A percentile compares a stretch with the other conserved stretches of the same genome.
Conservation (phyloP, 2,329 filamentous ascomycete species). For the Colletotrichum cordylinicola region DNA sequence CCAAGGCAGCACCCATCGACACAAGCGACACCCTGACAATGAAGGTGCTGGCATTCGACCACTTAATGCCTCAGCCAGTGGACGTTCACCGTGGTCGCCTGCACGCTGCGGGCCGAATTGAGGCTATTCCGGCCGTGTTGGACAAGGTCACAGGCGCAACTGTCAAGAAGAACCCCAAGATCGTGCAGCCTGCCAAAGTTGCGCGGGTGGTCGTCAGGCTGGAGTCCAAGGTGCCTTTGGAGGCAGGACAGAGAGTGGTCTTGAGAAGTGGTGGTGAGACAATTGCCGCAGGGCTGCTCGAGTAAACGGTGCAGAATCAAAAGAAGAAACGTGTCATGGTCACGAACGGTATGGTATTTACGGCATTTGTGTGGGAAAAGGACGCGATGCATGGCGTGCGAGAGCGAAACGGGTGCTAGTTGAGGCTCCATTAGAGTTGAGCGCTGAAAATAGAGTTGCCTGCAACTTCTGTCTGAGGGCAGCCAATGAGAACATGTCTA, state of each 20-base stretch:
- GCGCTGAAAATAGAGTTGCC: conserved; percentile 14
- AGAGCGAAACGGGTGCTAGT: neutral
- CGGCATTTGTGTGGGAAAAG: neutral
- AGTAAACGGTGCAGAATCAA: conserved; percentile 48
- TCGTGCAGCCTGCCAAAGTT: conserved; percentile 80
- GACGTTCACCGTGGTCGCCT: conserved; percentile 88
- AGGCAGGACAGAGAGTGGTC: conserved; percentile 81
- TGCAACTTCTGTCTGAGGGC: neutral
- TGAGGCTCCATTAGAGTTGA: conserved; percentile 15
- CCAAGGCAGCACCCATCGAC: conserved; percentile 68
- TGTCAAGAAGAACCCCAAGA: conserved; percentile 82
- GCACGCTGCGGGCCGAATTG: conserved; percentile 78
- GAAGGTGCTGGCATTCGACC: conserved; percentile 89
- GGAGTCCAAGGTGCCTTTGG: conserved; percentile 76
- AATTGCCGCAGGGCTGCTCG: conserved; percentile 85
- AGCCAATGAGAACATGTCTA: neutral
- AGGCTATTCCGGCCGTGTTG: conserved; percentile 72
- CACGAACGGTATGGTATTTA: neutral
- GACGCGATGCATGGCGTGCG: neutral
- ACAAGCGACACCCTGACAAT: conserved; percentile 78
- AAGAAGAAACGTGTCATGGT: neutral
- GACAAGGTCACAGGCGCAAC: conserved; percentile 81
- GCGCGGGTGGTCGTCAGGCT: conserved; percentile 80
- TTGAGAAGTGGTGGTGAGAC: conserved; percentile 82
- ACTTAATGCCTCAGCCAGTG: conserved; percentile 85